Evolutionary conservation across 2,329 filamentous ascomycete genomes (phyloP).

Genomic region (Cercospora berteroae): DNA sequence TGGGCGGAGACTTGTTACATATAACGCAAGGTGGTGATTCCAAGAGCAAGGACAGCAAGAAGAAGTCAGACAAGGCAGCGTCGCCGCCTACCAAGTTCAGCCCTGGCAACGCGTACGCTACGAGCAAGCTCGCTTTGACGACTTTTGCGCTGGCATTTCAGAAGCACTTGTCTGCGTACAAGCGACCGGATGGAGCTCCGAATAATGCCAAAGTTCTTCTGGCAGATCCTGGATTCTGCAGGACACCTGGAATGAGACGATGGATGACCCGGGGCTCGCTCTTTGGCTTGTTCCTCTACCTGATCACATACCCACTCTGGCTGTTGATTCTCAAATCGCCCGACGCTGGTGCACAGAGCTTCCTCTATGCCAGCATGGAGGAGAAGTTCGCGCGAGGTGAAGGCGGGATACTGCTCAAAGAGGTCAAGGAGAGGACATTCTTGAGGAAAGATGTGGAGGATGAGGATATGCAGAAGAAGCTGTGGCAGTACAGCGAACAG

Average conservation of each 20-base stretch:
- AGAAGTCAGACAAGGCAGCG: constrained; percentile 30
- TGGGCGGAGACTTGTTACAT: constrained; percentile 67
- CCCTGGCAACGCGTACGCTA: constrained; percentile 49
- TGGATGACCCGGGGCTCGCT: constrained; percentile 85
- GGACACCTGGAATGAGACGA: constrained; percentile 82
- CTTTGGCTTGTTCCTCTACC: constrained; percentile 73
- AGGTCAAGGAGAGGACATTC: constrained; percentile 75
- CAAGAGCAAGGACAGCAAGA: constrained; percentile 39
- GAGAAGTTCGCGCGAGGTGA: constrained; percentile 61
- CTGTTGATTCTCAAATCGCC: constrained; percentile 89
- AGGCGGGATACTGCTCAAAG: constrained; percentile 78
- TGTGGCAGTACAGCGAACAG: constrained; percentile 87
- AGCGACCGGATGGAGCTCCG: constrained; percentile 77
- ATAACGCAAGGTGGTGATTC: constrained; percentile 44
- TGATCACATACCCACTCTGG: constrained; percentile 73
- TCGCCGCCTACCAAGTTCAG: constrained; percentile 40
- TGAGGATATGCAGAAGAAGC: constrained; percentile 73
- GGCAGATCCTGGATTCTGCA: constrained; percentile 79
- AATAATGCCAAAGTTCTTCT: constrained; percentile 81
- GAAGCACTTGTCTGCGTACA: constrained; percentile 82
- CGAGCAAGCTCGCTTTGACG: constrained; percentile 70
- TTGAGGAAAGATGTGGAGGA: constrained; percentile 71
- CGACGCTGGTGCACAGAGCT: constrained; percentile 77
- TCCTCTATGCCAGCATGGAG: constrained; percentile 85
- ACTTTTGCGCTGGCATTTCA: constrained; percentile 88